Percentiles rank a stretch among this genome's conserved stretches.
These are phyloP conservation scores for Chaetomiaceae sp. DNA, from an alignment of 2,329 filamentous ascomycete genomes.

Conservation along the genomic window DNA sequence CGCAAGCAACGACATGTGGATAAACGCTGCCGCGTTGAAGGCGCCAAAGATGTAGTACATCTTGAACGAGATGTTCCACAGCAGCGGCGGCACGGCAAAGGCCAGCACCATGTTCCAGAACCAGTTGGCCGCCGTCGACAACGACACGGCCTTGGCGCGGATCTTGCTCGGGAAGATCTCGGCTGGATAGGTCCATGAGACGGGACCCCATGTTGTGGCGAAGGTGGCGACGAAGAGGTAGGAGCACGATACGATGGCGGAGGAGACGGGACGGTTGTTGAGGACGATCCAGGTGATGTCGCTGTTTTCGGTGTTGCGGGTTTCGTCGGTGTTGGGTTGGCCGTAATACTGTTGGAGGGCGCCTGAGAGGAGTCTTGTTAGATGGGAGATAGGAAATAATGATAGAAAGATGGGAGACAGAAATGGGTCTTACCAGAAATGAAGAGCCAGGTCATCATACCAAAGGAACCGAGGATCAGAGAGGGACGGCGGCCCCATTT, in stretches of 20 bases:
- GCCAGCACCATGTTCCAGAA: slow-evolving; percentile 51
- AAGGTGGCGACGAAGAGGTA: slow-evolving; percentile 70
- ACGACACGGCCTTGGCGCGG: slow-evolving; percentile 41
- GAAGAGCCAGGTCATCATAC: slow-evolving; percentile 59
- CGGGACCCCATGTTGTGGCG: slow-evolving; percentile 50
- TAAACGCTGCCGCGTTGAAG: slow-evolving; percentile 62
- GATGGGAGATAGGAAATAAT: neutral
- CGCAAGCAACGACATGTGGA: slow-evolving; percentile 61
- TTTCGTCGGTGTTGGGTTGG: slow-evolving; percentile 39
- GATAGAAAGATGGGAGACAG: neutral
- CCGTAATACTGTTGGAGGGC: slow-evolving; percentile 58
- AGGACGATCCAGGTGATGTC: slow-evolving; percentile 55
- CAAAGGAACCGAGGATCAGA: slow-evolving; percentile 50
- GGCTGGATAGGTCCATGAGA: slow-evolving; percentile 46
- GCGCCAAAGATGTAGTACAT: slow-evolving; percentile 71
- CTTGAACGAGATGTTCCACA: slow-evolving; percentile 45
- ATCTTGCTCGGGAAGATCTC: slow-evolving; percentile 42
- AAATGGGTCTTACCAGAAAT: slow-evolving; percentile 45
- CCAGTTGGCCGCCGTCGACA: slow-evolving; percentile 39
- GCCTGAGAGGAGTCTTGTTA: slow-evolving; percentile 26
- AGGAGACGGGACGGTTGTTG: slow-evolving; percentile 48
- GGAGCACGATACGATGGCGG: slow-evolving; percentile 62
- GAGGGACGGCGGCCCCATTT: slow-evolving; percentile 53
- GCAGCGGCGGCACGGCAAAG: slow-evolving; percentile 46
- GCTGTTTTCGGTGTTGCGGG: slow-evolving; percentile 36